Conservation (phyloP, 1,139 yeast genomes). For the Lodderomyces metapsilosis region DNA sequence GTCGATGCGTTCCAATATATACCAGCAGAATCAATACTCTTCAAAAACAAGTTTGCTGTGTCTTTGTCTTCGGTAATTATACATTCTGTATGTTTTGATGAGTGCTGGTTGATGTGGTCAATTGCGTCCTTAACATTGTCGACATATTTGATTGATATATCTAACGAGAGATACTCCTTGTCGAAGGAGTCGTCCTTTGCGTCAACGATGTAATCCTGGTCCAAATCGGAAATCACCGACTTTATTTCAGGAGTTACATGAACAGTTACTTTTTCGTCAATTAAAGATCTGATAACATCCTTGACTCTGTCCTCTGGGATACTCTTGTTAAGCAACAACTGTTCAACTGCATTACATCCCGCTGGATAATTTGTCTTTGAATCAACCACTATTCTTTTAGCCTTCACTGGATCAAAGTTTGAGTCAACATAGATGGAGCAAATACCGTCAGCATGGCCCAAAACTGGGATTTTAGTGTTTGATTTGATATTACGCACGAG, state of each 20-base stretch:
- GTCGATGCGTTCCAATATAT: constrained; percentile 99
- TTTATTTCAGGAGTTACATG: constrained; percentile 62
- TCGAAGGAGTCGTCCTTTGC: constrained; percentile 65
- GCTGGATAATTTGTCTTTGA: constrained; percentile 97
- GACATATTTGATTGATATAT: constrained; percentile 71
- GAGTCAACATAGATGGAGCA: constrained; percentile 84
- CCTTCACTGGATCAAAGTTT: constrained; percentile 73
- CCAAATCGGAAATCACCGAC: constrained; percentile 13
- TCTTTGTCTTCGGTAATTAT: constrained; percentile 74
- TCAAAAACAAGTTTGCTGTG: constrained; percentile 72
- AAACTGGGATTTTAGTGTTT: constrained; percentile 89
- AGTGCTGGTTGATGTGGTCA: constrained; percentile 79
- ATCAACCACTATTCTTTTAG: constrained; percentile 72
- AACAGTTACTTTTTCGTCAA: constrained; percentile 67
- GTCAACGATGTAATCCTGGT: constrained; percentile 22
- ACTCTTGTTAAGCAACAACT: constrained; percentile 63
- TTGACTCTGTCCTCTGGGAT: constrained; percentile 42
- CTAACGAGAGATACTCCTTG: constrained; percentile 80
- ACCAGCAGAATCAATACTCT: constrained; percentile 91
- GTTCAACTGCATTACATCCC: constrained; percentile 96
- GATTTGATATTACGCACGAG: constrained; percentile 82
- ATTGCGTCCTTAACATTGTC: constrained; percentile 67
- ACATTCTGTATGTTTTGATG: constrained; percentile 95
- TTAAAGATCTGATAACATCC: constrained; percentile 46
- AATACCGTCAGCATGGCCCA: constrained; percentile 98